Evolutionary conservation across 2,329 filamentous ascomycete species (phyloP).

Genomic region (Didymella pomorum): DNA sequence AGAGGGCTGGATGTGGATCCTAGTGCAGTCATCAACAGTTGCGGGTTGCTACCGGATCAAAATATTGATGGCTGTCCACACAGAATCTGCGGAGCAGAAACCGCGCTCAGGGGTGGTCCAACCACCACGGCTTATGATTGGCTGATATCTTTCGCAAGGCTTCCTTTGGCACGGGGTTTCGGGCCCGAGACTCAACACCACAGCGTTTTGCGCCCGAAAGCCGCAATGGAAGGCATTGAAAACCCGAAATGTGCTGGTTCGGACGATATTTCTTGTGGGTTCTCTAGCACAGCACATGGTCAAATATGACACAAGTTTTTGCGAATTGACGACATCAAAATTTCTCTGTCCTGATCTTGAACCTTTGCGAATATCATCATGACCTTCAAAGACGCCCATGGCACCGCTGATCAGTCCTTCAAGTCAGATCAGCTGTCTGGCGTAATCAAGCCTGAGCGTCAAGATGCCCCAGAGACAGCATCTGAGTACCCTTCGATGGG

Average conservation of each 20-base stretch:
- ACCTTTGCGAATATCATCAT: background rate
- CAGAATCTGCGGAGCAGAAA: background rate
- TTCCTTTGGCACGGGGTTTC: background rate
- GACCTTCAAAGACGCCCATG: background rate
- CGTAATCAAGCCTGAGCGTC: background rate
- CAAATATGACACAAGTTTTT: background rate
- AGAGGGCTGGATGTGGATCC: no score
- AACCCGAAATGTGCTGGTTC: background rate
- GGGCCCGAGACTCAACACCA: conserved; percentile 9
- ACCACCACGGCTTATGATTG: background rate
- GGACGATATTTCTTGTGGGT: background rate
- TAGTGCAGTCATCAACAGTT: background rate
- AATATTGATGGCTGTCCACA: background rate
- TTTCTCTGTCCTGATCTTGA: background rate
- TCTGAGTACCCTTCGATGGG: background rate
- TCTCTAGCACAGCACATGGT: background rate
- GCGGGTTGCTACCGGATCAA: background rate
- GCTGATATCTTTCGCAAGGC: background rate
- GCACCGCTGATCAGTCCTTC: background rate
- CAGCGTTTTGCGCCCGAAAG: conserved; percentile 2
- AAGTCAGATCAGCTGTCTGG: background rate
- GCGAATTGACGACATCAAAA: background rate
- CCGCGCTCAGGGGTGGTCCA: background rate
- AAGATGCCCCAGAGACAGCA: background rate
- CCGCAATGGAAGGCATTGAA: background rate